Percentiles rank a stretch among this genome's conserved stretches.
Conservation (phyloP, 2,329 filamentous ascomycete species). For the Claviceps capensis region DNA sequence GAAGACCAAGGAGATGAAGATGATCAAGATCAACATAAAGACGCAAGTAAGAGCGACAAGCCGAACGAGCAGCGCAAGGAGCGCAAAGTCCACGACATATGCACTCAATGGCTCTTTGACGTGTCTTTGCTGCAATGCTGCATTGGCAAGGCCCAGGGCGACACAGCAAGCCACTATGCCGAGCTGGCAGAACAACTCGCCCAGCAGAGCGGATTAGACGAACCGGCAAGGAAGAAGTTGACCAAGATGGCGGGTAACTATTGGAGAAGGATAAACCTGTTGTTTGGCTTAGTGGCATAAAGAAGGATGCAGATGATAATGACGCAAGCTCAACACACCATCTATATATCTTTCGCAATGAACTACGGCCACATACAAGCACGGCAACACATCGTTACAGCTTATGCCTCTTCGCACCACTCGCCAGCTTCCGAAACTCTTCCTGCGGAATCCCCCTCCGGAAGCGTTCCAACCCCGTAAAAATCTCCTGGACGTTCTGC, state of each 20-base stretch:
- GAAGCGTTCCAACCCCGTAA: conserved; percentile 73
- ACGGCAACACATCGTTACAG: conserved; percentile 34
- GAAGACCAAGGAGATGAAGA: not conserved
- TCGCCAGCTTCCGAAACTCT: conserved; percentile 76
- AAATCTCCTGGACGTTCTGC: conserved; percentile 73
- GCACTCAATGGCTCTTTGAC: conserved; percentile 50
- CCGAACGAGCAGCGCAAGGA: conserved; percentile 1
- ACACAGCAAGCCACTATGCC: conserved; percentile 20
- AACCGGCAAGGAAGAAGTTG: conserved; percentile 38
- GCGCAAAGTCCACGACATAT: conserved; percentile 28
- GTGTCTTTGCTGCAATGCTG: conserved; percentile 35
- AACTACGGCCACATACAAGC: not conserved
- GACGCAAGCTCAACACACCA: too few species aligned
- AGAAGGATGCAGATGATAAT: not conserved
- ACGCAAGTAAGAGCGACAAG: not conserved
- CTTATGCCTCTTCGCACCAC: conserved; percentile 89
- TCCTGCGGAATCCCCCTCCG: conserved; percentile 67
- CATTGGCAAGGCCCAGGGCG: conserved; percentile 20
- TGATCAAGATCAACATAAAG: not conserved
- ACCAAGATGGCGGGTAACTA: conserved; percentile 57
- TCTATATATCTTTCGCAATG: too few species aligned
- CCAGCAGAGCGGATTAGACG: conserved; percentile 33
- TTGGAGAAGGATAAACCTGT: conserved; percentile 66
- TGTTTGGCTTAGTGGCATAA: conserved; percentile 62
- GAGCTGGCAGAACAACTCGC: conserved; percentile 33